These are phyloP conservation scores for Cryptomeria japonica DNA, from an alignment of 75 land plant genomes.

Conservation along the genomic window DNA sequence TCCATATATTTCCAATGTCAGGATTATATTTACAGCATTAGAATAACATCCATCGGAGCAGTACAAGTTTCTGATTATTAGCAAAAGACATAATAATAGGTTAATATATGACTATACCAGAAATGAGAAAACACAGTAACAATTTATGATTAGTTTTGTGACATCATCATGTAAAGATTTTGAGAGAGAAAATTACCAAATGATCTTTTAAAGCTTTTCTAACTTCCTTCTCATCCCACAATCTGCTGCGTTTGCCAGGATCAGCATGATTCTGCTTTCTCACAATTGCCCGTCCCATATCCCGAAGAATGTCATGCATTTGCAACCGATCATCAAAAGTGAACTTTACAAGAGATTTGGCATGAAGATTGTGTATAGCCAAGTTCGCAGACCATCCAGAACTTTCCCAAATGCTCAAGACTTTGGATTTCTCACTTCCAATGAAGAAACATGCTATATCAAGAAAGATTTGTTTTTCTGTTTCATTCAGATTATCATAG, in stretches of 20 bases:
- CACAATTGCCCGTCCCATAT: constrained; percentile 19
- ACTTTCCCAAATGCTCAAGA: constrained; percentile 12
- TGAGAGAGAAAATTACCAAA: not conserved
- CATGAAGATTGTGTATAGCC: not conserved
- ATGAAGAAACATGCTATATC: constrained; percentile 22
- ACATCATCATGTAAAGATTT: not conserved
- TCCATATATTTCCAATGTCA: not conserved
- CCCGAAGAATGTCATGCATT: constrained; percentile 21
- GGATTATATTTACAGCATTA: not conserved
- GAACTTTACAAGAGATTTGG: constrained; percentile 20
- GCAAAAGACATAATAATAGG: not conserved
- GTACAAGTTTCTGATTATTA: not conserved
- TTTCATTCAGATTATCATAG: constrained; percentile 15
- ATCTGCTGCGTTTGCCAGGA: not conserved
- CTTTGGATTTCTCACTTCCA: constrained; percentile 2
- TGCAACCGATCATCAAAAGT: not conserved
- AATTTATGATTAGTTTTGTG: not conserved
- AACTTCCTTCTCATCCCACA: constrained; percentile 14
- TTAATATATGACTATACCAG: not conserved
- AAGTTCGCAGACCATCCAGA: not conserved
- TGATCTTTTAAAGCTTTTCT: not conserved
- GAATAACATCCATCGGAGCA: not conserved
- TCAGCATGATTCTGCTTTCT: not conserved
- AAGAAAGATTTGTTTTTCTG: constrained; percentile 11
- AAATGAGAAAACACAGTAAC: not conserved